Percentiles rank a stretch among this genome's conserved stretches.
phyloP scores from a whole-genome alignment of 78 protist species.

The Blattamonas nauphoetae region DNA sequence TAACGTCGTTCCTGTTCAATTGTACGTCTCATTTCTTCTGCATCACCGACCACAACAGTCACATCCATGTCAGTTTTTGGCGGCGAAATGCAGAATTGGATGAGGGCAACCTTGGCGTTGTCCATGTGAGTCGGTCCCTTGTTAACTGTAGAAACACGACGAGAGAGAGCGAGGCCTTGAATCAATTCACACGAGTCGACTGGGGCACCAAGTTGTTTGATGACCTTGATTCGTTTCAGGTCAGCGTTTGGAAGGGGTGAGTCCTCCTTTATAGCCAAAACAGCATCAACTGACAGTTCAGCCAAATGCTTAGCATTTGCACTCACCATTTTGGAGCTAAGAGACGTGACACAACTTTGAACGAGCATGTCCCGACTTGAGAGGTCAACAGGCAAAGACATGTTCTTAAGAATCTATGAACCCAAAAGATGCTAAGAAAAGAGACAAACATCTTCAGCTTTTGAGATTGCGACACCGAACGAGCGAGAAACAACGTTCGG shows the following conservation, averaged over 20 bases:
- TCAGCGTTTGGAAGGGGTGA: slow-evolving; percentile 59
- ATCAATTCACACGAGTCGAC: slow-evolving; percentile 92
- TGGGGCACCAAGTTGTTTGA: slow-evolving; percentile 86
- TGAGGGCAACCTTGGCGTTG: slow-evolving; percentile 95
- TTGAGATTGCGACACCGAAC: slow-evolving; percentile 47
- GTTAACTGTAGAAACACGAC: slow-evolving; percentile 60
- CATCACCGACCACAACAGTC: slow-evolving; percentile 44
- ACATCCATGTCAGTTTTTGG: slow-evolving; percentile 95
- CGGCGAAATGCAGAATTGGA: slow-evolving; percentile 94
- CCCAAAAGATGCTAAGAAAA: slow-evolving; percentile 8
- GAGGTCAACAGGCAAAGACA: slow-evolving; percentile 74
- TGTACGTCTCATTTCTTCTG: slow-evolving; percentile 85
- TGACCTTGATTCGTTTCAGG: slow-evolving; percentile 58
- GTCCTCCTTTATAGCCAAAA: slow-evolving; percentile 55
- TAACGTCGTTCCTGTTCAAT: slow-evolving; percentile 81
- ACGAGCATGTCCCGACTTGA: slow-evolving; percentile 69
- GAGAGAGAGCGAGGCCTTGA: slow-evolving; percentile 82
- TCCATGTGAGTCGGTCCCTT: slow-evolving; percentile 40
- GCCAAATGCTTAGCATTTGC: slow-evolving; percentile 77
- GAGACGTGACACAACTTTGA: slow-evolving; percentile 86
- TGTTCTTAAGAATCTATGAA: slow-evolving; percentile 41
- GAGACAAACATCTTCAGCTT: slow-evolving; percentile 45
- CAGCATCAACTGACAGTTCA: slow-evolving; percentile 97
- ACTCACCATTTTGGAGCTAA: slow-evolving; percentile 92
- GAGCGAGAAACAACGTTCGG: slow-evolving; percentile 75